Conservation (phyloP, 768 basidiomycete genomes). For the Lactarius hengduanensis region DNA sequence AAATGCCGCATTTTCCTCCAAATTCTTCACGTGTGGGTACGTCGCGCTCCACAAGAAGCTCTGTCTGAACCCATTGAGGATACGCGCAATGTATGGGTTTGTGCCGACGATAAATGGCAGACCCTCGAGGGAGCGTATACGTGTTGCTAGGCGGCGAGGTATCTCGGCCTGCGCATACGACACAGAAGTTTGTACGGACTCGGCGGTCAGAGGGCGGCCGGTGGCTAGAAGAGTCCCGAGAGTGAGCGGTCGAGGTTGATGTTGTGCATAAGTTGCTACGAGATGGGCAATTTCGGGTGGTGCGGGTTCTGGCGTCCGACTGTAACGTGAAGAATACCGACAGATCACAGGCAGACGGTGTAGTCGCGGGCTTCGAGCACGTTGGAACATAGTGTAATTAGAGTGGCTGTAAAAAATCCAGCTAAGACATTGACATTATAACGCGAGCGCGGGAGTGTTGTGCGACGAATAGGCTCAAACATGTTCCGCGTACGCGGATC, state of each 20-base stretch:
- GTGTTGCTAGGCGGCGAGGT: constrained; percentile 70
- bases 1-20: constrained; percentile 70
- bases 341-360: neutral
- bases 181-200: constrained; percentile 73
- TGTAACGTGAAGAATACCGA: constrained; percentile 10
- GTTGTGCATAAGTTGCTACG: constrained; percentile 59
- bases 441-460: neutral
- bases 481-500: constrained; percentile 11
- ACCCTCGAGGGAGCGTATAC: constrained; percentile 69
- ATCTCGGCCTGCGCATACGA: constrained; percentile 73
- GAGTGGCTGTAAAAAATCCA: neutral
- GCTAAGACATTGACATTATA: neutral
- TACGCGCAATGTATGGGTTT: constrained; percentile 80
- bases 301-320: constrained; percentile 48
- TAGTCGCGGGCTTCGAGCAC: constrained; percentile 5
- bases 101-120: constrained; percentile 88
- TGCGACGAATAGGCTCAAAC: neutral
- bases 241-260: constrained; percentile 66
- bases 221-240: constrained; percentile 72
- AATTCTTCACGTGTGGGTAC: constrained; percentile 59
- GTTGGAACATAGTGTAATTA: constrained; percentile 14
- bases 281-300: constrained; percentile 56
- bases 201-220: constrained; percentile 67
- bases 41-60: constrained; percentile 70
- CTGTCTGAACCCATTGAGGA: constrained; percentile 62